Evolutionary conservation across 371 early-diverging fungal species (phyloP).

Genomic region (Syncephalastrum contaminatum): DNA sequence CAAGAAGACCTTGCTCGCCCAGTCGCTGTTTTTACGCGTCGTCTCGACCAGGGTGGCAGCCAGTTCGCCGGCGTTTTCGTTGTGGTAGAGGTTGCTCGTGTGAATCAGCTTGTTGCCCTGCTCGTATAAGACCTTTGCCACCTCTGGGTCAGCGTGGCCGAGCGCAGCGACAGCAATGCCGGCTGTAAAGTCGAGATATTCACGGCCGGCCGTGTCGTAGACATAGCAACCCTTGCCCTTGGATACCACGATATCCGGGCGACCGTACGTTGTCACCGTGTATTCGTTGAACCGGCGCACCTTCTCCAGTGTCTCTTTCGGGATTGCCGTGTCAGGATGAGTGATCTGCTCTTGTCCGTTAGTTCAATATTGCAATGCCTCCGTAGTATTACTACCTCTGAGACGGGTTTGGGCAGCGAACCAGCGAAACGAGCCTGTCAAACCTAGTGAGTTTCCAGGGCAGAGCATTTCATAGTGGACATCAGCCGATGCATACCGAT

Average conservation of each 20-base stretch:
- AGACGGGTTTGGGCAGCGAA: constrained; percentile 10
- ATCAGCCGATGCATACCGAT: too few species aligned
- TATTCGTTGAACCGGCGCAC: constrained; percentile 52
- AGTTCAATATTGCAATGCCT: not conserved
- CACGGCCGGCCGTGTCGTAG: constrained; percentile 70
- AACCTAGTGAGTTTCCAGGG: too few species aligned
- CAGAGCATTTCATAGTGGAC: too few species aligned
- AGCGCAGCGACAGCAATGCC: constrained; percentile 92
- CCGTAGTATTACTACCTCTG: constrained; percentile 6
- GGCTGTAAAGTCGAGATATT: constrained; percentile 83
- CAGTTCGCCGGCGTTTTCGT: constrained; percentile 71
- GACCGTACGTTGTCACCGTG: constrained; percentile 64
- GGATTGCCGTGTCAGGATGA: constrained; percentile 47
- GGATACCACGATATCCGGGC: constrained; percentile 62
- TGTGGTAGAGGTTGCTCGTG: constrained; percentile 83
- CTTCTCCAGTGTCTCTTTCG: constrained; percentile 35
- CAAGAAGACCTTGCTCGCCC: constrained; percentile 75
- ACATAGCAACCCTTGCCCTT: constrained; percentile 80
- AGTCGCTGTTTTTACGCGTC: constrained; percentile 45
- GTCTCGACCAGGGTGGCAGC: constrained; percentile 70
- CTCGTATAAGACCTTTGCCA: constrained; percentile 68
- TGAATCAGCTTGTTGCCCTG: constrained; percentile 82
- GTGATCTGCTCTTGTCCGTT: constrained; percentile 37
- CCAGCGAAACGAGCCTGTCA: too few species aligned
- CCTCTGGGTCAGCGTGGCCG: constrained; percentile 78